These are phyloP conservation scores for Annulohypoxylon moriforme DNA, from an alignment of 495 filamentous ascomycete species.

Conservation along the genomic window DNA sequence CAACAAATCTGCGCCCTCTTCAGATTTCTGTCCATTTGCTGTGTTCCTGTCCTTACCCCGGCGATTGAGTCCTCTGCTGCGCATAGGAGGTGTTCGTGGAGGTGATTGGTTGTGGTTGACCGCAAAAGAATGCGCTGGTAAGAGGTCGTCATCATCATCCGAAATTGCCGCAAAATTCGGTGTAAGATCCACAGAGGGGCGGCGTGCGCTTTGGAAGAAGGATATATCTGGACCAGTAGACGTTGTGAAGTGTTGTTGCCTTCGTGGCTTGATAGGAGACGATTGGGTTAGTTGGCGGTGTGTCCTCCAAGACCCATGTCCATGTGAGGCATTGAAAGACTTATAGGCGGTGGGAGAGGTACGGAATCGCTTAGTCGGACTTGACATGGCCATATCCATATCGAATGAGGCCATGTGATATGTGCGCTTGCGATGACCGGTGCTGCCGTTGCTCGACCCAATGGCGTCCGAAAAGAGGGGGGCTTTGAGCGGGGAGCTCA, in stretches of 20 bases:
- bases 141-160: slow-evolving; percentile 82
- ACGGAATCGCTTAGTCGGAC: slow-evolving; percentile 73
- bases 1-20: slow-evolving; percentile 90
- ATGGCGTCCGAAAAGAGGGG: slow-evolving; percentile 78
- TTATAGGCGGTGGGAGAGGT: slow-evolving; percentile 71
- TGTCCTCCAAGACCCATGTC: slow-evolving; percentile 75
- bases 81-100: slow-evolving; percentile 82
- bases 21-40: slow-evolving; percentile 53
- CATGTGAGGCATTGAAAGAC: slow-evolving; percentile 64
- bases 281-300: slow-evolving; percentile 80
- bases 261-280: slow-evolving; percentile 76
- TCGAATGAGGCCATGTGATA: slow-evolving; percentile 64
- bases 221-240: slow-evolving; percentile 70
- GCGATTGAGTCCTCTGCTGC: slow-evolving; percentile 60
- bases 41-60: slow-evolving; percentile 54
- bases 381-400: slow-evolving; percentile 57
- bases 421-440: slow-evolving; percentile 66
- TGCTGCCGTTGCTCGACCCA: slow-evolving; percentile 65
- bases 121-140: slow-evolving; percentile 81
- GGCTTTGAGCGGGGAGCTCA: slow-evolving; percentile 73
- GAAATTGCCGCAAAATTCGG: slow-evolving; percentile 71
- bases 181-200: slow-evolving; percentile 73
- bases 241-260: slow-evolving; percentile 72
- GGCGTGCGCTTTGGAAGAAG: slow-evolving; percentile 70
- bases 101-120: slow-evolving; percentile 70